A percentile compares a stretch with the other conserved stretches of the same genome.
These are phyloP conservation scores for Calonectria pseudoreteaudii DNA, from an alignment of 2,329 filamentous ascomycete genomes.

Conservation along the genomic window DNA sequence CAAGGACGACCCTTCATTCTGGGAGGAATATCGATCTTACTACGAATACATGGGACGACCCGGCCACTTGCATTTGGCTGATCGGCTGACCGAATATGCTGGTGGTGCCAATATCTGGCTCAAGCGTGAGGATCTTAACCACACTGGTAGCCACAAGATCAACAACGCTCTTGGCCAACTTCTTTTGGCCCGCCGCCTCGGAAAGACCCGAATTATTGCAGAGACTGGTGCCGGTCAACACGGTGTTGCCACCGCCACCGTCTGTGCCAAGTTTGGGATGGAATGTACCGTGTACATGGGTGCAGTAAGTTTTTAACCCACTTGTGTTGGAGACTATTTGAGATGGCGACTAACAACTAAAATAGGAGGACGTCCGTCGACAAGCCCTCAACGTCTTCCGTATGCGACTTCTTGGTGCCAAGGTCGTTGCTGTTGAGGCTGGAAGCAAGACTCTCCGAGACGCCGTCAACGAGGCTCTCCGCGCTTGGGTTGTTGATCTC, in stretches of 20 bases:
- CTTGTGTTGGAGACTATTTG: neutral
- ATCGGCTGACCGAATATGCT: conserved; percentile 87
- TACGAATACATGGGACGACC: conserved; percentile 98
- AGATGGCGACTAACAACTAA: conserved; percentile 36
- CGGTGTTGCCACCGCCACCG: conserved; percentile 96
- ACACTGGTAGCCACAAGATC: conserved; percentile 99
- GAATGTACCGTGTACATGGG: conserved; percentile 99
- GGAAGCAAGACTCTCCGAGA: conserved; percentile 86
- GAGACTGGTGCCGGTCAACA: conserved; percentile 98
- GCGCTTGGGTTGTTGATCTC: conserved; percentile 92
- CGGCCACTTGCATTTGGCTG: conserved; percentile 89
- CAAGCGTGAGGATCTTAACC: conserved; percentile 97
- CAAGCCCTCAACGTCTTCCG: conserved; percentile 98
- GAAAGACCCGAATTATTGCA: conserved; percentile 97
- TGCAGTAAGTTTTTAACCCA: conserved; percentile 61
- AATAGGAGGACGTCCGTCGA: conserved; percentile 86
- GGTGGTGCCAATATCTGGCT: conserved; percentile 97
- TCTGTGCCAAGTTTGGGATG: conserved; percentile 98
- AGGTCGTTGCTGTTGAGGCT: conserved; percentile 92
- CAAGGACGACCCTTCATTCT: conserved; percentile 89
- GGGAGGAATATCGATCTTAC: conserved; percentile 96
- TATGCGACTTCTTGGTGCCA: conserved; percentile 94
- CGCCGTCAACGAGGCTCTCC: conserved; percentile 94
- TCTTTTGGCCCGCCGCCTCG: conserved; percentile 84
- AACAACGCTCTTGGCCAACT: conserved; percentile 98